Percentiles rank a stretch among this genome's conserved stretches.
Evolutionary conservation across 2,329 filamentous ascomycete genomes (phyloP).

Genomic region (Phialophora chinensis): DNA sequence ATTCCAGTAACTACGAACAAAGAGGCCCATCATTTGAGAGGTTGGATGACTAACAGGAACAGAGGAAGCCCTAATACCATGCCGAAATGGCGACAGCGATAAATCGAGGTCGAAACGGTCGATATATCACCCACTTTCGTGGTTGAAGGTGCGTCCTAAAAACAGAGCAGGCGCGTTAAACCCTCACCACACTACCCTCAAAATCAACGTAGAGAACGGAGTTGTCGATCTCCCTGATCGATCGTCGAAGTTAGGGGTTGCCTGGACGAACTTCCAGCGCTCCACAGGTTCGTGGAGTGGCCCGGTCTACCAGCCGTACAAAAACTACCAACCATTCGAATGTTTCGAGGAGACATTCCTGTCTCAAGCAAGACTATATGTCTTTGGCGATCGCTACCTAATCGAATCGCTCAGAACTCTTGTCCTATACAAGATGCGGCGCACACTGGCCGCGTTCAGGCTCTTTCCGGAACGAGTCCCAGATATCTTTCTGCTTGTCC

Average conservation of each 20-base stretch:
- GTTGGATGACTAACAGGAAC: not conserved
- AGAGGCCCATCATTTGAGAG: slow-evolving; percentile 1
- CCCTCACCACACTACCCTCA: not conserved
- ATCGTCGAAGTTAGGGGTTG: slow-evolving; percentile 9
- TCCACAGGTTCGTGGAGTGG: not conserved
- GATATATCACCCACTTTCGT: slow-evolving; percentile 7
- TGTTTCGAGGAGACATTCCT: slow-evolving; percentile 39
- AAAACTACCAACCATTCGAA: slow-evolving; percentile 9
- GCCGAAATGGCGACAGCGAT: not conserved
- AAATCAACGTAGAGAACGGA: not conserved
- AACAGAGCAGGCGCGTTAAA: not conserved
- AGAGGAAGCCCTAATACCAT: not conserved
- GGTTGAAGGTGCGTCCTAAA: not conserved
- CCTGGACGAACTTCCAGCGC: slow-evolving; percentile 7
- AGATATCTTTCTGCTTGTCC: slow-evolving; percentile 44
- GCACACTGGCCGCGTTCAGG: slow-evolving; percentile 42
- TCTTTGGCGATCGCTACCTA: slow-evolving; percentile 51
- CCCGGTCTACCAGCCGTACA: slow-evolving; percentile 10
- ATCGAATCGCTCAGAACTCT: slow-evolving; percentile 44
- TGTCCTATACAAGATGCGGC: slow-evolving; percentile 44
- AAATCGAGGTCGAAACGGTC: not conserved
- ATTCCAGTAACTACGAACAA: not conserved
- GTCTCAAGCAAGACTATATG: slow-evolving; percentile 49
- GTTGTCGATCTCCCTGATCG: not conserved
- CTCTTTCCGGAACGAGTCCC: slow-evolving; percentile 41